Conservation (phyloP, 768 basidiomycete species). For the Kwoniella mangroviensis region DNA sequence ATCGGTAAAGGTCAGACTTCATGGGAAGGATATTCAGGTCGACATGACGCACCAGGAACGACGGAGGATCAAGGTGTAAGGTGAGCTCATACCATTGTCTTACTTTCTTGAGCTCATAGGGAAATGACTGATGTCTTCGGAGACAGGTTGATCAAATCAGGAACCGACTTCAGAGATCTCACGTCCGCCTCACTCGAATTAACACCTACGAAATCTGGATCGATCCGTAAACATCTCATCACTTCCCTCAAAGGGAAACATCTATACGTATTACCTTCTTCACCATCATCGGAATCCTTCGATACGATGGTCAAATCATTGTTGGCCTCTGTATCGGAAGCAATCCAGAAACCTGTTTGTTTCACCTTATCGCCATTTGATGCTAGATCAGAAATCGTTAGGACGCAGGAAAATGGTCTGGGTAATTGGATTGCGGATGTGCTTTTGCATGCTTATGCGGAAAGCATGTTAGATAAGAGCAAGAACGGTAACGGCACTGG, state of each 20-base stretch:
- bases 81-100: slow-evolving; percentile 7
- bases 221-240: slow-evolving; percentile 70
- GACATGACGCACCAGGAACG: slow-evolving; percentile 39
- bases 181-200: slow-evolving; percentile 75
- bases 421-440: slow-evolving; percentile 83
- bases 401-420: slow-evolving; percentile 69
- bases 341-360: slow-evolving; percentile 77
- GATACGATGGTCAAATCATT: slow-evolving; percentile 67
- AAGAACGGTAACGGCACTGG: slow-evolving; percentile 70
- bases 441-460: slow-evolving; percentile 70
- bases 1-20: slow-evolving; percentile 51
- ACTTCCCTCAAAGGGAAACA: slow-evolving; percentile 66
- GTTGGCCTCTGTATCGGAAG: slow-evolving; percentile 70
- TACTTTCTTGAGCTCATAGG: not conserved
- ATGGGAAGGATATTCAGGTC: slow-evolving; percentile 54
- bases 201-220: slow-evolving; percentile 66
- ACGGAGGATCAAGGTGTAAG: slow-evolving; percentile 47
- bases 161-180: slow-evolving; percentile 85
- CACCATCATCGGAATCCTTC: slow-evolving; percentile 66
- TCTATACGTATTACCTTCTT: slow-evolving; percentile 67
- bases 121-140: too few species aligned
- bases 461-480: slow-evolving; percentile 46
- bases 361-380: slow-evolving; percentile 71
- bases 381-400: slow-evolving; percentile 73
- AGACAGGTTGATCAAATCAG: slow-evolving; percentile 70